Base-by-base conservation (phyloP, 2,329 filamentous ascomycete genomes). In the Leptosphaerulina australis region DNA sequence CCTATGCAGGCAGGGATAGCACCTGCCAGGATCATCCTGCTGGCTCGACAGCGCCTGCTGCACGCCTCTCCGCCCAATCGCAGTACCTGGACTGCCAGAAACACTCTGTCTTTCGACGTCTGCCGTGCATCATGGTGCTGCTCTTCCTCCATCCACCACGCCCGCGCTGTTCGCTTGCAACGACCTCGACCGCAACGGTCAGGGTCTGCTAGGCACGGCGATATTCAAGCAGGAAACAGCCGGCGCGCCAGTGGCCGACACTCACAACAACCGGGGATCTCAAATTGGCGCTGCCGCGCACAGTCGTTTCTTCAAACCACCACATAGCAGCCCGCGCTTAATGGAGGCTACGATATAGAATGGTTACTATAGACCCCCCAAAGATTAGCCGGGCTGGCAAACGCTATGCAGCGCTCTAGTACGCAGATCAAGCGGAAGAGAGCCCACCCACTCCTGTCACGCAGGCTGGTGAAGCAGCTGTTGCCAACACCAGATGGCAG, bases 351-450 rank as follows among this genome's bases (percentile, higher is more conserved):
- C 28, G 11, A 41, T 26, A 31, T n/a, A 33, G 24, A n/a, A 25
- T n/a, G 26, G n/a, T 18, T 11, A 17, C 22, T 17, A 10, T 15
- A n/a, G 21, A 10, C 25, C 39, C 50, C 53, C 29, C 47, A 44
- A 59, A 55, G 53, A 65, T 64, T 67, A 64, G 37, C 64, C 65
- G 47, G 47, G 21, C 39, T 33, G 60, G 60, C 52, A 59, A 60
- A 62, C 60, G 60, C 58, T 55, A 54, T 61, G 53, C 59, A 57
- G 41, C 52, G 28, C 38, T 38, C 50, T 54, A 59, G 54, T 53
- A 47, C 38, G 59, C 56, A 62, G 62, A 66, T 66, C 62, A 57
- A 54, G 48, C 64, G 65, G 67, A 67, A 58, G 43, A 56, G 40
- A 50, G 56, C 48, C 63, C 63, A 56, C 55, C 62, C 59, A 62